Base-by-base conservation (phyloP, 371 early-diverging fungal species). In the Cokeromyces recurvatus region DNA sequence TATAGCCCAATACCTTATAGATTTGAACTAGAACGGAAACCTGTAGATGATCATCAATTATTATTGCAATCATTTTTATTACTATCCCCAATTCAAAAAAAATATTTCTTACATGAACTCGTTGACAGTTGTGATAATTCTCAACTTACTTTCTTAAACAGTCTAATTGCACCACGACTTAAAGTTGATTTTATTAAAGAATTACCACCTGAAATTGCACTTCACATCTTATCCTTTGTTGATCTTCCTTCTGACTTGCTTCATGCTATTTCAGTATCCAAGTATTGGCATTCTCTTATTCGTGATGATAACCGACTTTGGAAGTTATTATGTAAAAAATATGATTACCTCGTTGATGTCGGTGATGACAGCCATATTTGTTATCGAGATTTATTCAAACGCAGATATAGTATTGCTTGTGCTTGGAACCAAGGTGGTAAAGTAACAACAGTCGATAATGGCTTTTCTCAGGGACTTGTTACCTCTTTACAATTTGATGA, bases 401-500 rank as follows among this genome's bases (percentile, higher is more conserved):
- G 87, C 2, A 79, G 85, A 49, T 83, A 80, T 55, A 64, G 74
- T 46, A 82, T 88, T 31, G 80, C 78, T 10, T 65, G 71, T 27
- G 85, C 87, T 38, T 92, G 92, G 92, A 64, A 71, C 11, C 63
- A 76, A 23, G 90, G 88, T n/a, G 78, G 79, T 19, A 79, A 74
- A 49, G 74, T 79, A 44, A 77, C 71, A 10, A 76, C 81, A 20
- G 71, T 87, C 4, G 86, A 86, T 48, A 84, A 82, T 17, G 87
- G 86, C 4, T 84, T 87, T 48, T 86, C 81, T 11, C 68, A 71
- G 8, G 85, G 84, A 22, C 82, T 93, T 14, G 90, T 91, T 16
- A 93, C 94, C 0, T 88, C 88, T 16, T 63, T 93, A 11, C 92
- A 91, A 57, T 89, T 91, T 71, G 91, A 91, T 55, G 79, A 81